phyloP scores from a whole-genome alignment of 2,329 filamentous ascomycete species.

The Nannizzia gypsea region DNA sequence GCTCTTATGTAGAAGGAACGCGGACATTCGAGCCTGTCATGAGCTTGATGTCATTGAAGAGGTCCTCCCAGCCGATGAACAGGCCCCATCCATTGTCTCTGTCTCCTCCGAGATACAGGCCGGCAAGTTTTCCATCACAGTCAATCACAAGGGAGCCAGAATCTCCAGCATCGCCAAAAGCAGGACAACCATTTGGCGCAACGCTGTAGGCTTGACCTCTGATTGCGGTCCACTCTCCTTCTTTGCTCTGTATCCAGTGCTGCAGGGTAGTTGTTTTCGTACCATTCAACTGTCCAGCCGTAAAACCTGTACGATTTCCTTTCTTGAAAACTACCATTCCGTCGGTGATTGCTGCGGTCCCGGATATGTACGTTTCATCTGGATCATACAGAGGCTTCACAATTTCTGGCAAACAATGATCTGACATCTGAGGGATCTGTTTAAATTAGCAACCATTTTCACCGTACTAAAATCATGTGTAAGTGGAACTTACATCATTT shows the following conservation, averaged over 20 bases:
- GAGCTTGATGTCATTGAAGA: not conserved
- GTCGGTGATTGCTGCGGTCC: not conserved
- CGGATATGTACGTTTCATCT: not conserved
- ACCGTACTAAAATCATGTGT: not conserved
- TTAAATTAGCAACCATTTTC: not conserved
- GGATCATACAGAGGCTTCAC: not conserved
- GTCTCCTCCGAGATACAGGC: not conserved
- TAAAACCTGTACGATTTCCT: not conserved
- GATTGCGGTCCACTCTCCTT: slow-evolving; percentile 4
- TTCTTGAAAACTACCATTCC: not conserved
- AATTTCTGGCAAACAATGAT: not conserved
- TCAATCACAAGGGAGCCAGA: not conserved
- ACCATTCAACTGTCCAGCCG: not conserved
- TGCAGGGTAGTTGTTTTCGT: not conserved
- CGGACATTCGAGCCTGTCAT: not conserved
- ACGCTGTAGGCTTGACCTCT: not conserved
- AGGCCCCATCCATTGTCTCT: not conserved
- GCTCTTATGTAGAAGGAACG: not conserved
- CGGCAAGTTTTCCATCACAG: not conserved
- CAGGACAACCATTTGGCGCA: not conserved
- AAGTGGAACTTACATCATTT: not conserved
- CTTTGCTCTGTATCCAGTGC: not conserved
- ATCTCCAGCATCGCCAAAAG: not conserved
- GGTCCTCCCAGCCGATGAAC: not conserved
- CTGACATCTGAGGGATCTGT: not conserved